Evolutionary conservation across 192 early-diverging fungal genomes (phyloP).

Genomic region (Chytriomyces sp.): DNA sequence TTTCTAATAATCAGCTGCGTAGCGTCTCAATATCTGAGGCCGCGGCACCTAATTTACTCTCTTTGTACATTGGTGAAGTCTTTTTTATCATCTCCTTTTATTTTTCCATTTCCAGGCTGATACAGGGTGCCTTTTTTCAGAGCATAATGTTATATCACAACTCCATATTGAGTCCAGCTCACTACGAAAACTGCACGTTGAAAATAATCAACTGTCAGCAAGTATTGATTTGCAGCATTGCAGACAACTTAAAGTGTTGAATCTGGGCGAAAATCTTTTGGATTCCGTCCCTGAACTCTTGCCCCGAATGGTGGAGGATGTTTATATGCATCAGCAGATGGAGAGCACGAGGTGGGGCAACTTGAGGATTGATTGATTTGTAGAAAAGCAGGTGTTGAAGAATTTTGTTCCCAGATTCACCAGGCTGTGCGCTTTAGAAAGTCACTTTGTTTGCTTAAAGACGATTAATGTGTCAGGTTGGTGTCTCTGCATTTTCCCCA

Average conservation of each 20-base stretch:
- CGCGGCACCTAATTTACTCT: not conserved
- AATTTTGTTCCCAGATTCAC: slow-evolving; percentile 1
- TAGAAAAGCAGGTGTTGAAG: no score
- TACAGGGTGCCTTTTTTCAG: not conserved
- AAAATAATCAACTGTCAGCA: slow-evolving; percentile 3
- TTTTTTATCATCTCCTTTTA: not conserved
- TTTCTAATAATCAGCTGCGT: slow-evolving; percentile 5
- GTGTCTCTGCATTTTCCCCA: not conserved
- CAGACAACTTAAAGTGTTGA: not conserved
- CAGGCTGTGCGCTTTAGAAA: not conserved
- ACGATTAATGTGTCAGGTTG: slow-evolving; percentile 3
- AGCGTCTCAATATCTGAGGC: not conserved
- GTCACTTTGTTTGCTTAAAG: not conserved
- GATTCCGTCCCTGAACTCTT: not conserved
- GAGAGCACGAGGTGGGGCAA: not conserved
- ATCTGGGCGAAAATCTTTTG: slow-evolving; percentile 14
- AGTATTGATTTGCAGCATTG: not conserved
- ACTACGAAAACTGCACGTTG: slow-evolving; percentile 24
- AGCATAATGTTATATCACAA: not conserved
- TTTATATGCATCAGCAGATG: slow-evolving; percentile 13
- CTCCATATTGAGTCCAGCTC: not conserved
- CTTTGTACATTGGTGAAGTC: slow-evolving; percentile 9
- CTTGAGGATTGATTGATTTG: no score
- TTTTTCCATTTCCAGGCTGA: not conserved
- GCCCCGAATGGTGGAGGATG: not conserved